Evolutionary conservation across 208 protist genomes (phyloP).

Genomic region (Novymonas esmeraldas): DNA sequence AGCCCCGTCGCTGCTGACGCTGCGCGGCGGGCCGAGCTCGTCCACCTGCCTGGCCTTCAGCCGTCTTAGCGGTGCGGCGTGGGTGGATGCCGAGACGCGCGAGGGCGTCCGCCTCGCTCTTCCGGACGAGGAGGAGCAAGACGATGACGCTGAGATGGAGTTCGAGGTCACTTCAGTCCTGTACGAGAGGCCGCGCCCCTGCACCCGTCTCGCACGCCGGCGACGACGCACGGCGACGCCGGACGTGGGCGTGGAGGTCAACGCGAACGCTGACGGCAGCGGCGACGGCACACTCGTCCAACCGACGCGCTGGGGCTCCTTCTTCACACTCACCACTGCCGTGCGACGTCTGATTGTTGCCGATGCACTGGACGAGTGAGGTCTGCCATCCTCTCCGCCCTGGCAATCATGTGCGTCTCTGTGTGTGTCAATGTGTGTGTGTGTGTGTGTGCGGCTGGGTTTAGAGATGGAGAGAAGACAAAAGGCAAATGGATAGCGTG

Average conservation of each 20-base stretch:
- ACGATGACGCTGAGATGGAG: slow-evolving; percentile 44
- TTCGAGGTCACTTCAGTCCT: slow-evolving; percentile 29
- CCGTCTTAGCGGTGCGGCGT: slow-evolving; percentile 58
- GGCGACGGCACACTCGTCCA: background rate
- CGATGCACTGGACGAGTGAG: background rate
- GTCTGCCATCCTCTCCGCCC: background rate
- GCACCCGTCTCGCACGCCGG: too few species aligned
- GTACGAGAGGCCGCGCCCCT: too few species aligned
- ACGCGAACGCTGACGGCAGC: background rate
- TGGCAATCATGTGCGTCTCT: background rate
- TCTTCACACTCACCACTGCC: background rate
- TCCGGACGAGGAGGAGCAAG: slow-evolving; percentile 12
- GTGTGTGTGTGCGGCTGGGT: background rate
- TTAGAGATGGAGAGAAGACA: too few species aligned
- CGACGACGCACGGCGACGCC: too few species aligned
- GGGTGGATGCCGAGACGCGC: slow-evolving; percentile 47
- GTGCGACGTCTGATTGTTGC: slow-evolving; percentile 1
- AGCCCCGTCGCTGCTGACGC: slow-evolving; percentile 10
- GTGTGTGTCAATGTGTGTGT: background rate
- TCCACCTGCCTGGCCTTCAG: slow-evolving; percentile 54
- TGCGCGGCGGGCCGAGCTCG: slow-evolving; percentile 32
- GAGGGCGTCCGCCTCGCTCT: slow-evolving; percentile 29
- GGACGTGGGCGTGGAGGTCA: too few species aligned
- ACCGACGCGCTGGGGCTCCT: background rate
- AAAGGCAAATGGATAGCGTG: too few species aligned